Evolutionary conservation across 2,329 filamentous ascomycete species (phyloP), one percentile per base, ranked within the genome.

Genomic region (Juglanconis sp.): DNA sequence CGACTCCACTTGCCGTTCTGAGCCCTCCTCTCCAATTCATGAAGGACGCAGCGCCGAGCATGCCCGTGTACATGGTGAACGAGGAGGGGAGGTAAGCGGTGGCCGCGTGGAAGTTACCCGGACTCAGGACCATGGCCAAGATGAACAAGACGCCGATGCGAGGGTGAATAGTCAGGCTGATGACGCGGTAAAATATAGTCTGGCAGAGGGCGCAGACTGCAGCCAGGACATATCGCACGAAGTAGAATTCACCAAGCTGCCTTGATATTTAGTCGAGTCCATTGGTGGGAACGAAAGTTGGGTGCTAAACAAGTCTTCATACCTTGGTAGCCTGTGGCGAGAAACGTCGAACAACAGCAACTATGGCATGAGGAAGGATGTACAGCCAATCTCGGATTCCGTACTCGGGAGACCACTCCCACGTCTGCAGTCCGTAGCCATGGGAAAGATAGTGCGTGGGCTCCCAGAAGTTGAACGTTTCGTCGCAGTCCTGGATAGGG

Each of bases 381-480:
- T 99, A 99, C 30, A 92, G 81, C 95, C 95, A 99, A 77, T 92
- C 97, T 64, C 95, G 87, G 68, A 99, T 97, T 54, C 92, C 91
- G 75, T 90, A 98, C 60, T 94, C 88, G 5, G 95, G 95, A 1
- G 94, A 96, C 76, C 98, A 99, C 75, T 99, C 95, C 95, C 95
- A 99, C 1, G 95, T 99, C 77, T 99, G 93, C 54, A 97, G 81
- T 44, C 94, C 95, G 70, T 96, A 94, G 68, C 91, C 91, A 78
- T 97, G 92, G 61, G 87, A 89, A 34, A 99, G 83, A 74, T 97
- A 99, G 75, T 99, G 95, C 0, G 93, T 87, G 0, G 95, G 94
- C 70, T 99, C 95, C 92, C 94, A 99, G 79, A 96, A 99, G 74
- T 99, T 99, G 83, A 96, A 99, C 10, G 94, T 94, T 78, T 99